phyloP scores from a whole-genome alignment of 1,284 basidiomycete species.

The Melampsora americana region DNA sequence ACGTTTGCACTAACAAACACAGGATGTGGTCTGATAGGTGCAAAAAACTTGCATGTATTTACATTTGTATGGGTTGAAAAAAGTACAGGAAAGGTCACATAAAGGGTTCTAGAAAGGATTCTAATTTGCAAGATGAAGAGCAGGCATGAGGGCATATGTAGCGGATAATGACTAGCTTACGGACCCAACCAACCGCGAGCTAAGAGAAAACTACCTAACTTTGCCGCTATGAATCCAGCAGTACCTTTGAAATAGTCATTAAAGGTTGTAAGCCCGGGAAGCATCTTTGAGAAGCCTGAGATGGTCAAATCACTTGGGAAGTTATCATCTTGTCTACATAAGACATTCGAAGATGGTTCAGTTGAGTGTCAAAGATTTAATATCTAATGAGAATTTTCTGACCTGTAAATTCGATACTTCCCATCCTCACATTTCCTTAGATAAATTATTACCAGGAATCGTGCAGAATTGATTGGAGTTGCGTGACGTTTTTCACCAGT shows the following conservation, averaged over 20 bases:
- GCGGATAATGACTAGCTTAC: too few relatives aligned
- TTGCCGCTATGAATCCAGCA: background rate
- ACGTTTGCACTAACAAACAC: too few relatives aligned
- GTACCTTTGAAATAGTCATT: constrained; percentile 18
- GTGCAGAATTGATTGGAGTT: background rate
- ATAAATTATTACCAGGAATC: constrained; percentile 11
- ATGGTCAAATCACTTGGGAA: constrained; percentile 31
- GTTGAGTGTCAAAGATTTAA: too few relatives aligned
- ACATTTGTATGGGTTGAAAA: too few relatives aligned
- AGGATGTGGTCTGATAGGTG: too few relatives aligned
- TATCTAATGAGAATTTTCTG: background rate
- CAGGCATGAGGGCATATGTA: too few relatives aligned
- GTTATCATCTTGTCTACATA: constrained; percentile 39
- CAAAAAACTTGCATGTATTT: too few relatives aligned
- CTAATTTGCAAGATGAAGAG: too few relatives aligned
- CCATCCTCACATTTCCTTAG: constrained; percentile 10
- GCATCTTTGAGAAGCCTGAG: background rate
- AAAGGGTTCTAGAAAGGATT: too few relatives aligned
- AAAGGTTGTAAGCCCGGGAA: background rate
- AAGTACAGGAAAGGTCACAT: too few relatives aligned
- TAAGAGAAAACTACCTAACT: background rate
- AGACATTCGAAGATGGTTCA: background rate
- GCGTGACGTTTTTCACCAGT: background rate
- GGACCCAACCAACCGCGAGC: background rate
- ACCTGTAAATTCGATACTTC: constrained; percentile 19